Evolutionary conservation across 805 yeast species (phyloP), one percentile per base, ranked within the genome.

Genomic region (Yamadazyma laniorum): DNA sequence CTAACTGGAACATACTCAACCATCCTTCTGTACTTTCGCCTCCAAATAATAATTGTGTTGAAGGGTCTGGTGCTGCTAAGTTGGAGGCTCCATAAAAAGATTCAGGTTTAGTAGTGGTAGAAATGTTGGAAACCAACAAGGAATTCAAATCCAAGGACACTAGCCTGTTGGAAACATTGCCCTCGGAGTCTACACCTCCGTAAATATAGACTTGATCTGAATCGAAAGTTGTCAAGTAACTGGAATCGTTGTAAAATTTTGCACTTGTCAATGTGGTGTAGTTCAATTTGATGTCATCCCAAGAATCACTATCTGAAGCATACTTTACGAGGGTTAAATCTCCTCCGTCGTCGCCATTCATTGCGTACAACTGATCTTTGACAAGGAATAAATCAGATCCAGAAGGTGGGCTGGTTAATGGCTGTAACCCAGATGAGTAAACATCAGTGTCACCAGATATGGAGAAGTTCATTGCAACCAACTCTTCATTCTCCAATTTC

Each of bases 1-100:
- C 91, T 14, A 83, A 61, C 57, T 85, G 93, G 48, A 72, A 72
- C 80, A 85, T 75, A 44, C 77, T 74, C 25, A 84, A 74, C 88
- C 90, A 84, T 0, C 88, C 88, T 2, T 61, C 50, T 5, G 55
- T 49, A 3, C 85, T 73, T 37, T 66, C 67, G 3, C 95, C 95
- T 0, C 93, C 95, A 29, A 85, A 62, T 3, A 85, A 55, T 25
- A 80, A 56, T 44, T 69, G 75, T 3, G 74, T 62, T 37, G 62
- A 69, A 7, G 76, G 69, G 21, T 65, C 55, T 16, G 74, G 72
- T 1, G 78, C 67, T 42, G 69, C 56, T 5, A 69, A 37, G 23
- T 58, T 65, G 0, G 76, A 56, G 0, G 82, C 76, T 1, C 79
- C 80, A 47, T 69, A 76, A 47, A 79, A 79, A 0, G 75, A 61